A percentile compares a stretch with the other conserved stretches of the same genome.
phyloP scores from a whole-genome alignment of 352 stramenopile species.

The Globisporangium uncinulatum region DNA sequence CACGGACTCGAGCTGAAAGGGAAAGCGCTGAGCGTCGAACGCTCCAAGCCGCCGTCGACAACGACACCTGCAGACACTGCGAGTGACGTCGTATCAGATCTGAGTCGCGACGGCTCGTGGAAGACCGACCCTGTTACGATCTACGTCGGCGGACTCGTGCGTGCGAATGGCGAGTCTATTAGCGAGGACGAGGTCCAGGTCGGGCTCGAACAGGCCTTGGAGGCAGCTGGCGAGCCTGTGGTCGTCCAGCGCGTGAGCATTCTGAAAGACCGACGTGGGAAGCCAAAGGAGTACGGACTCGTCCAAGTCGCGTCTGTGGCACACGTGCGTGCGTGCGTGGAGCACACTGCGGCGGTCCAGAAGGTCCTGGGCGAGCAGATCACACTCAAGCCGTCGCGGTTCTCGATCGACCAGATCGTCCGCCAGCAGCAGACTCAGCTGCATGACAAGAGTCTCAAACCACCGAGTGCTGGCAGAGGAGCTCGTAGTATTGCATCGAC shows the following conservation, averaged over 20 bases:
- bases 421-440: constrained; percentile 31
- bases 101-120: constrained; percentile 25
- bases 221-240: constrained; percentile 19
- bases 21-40: constrained; percentile 39
- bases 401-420: constrained; percentile 59
- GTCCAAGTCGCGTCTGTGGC: constrained; percentile 36
- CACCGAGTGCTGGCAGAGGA: constrained; percentile 1
- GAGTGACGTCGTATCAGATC: not conserved
- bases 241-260: constrained; percentile 46
- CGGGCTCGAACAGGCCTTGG: constrained; percentile 34
- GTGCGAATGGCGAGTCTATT: constrained; percentile 18
- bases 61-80: not conserved
- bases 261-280: constrained; percentile 46
- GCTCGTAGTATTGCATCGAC: not conserved
- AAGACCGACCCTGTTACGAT: constrained; percentile 48
- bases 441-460: constrained; percentile 12
- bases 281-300: constrained; percentile 64
- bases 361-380: constrained; percentile 39
- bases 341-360: constrained; percentile 25
- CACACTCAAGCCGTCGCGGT: constrained; percentile 47
- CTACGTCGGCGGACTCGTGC: constrained; percentile 45
- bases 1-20: constrained; percentile 7
- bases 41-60: constrained; percentile 32
- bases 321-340: constrained; percentile 25
- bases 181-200: constrained; percentile 28